phyloP scores from a whole-genome alignment of 768 basidiomycete species.

The Phlegmacium glaucopus region DNA sequence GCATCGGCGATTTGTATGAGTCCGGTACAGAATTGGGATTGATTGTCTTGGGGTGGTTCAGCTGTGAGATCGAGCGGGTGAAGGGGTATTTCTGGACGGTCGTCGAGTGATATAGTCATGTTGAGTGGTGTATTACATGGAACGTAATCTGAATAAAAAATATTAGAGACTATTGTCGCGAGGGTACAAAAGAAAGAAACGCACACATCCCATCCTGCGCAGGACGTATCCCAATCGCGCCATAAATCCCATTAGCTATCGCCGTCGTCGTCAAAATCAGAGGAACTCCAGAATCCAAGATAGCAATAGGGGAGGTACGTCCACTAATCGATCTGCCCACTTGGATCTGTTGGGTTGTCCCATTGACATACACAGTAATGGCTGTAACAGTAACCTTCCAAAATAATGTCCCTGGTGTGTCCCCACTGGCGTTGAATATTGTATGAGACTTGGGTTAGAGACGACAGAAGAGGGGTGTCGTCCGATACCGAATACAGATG shows the following conservation, averaged over 20 bases:
- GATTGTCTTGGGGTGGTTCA: slow-evolving; percentile 39
- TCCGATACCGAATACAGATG: slow-evolving; percentile 67
- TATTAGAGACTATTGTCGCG: not conserved
- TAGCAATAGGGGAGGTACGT: slow-evolving; percentile 50
- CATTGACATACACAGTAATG: slow-evolving; percentile 60
- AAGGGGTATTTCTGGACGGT: slow-evolving; percentile 51
- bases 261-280: slow-evolving; percentile 55
- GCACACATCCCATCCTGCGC: slow-evolving; percentile 60
- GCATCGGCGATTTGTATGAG: slow-evolving; percentile 59
- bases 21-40: slow-evolving; percentile 53
- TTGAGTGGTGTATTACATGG: slow-evolving; percentile 71
- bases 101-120: slow-evolving; percentile 60
- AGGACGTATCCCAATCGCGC: slow-evolving; percentile 62
- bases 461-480: slow-evolving; percentile 54
- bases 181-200: slow-evolving; percentile 20
- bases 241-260: slow-evolving; percentile 79
- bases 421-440: slow-evolving; percentile 47
- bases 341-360: slow-evolving; percentile 33
- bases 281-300: slow-evolving; percentile 73
- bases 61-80: slow-evolving; percentile 76
- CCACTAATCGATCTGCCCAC: slow-evolving; percentile 42
- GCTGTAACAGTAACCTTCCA: slow-evolving; percentile 62
- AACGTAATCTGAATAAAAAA: slow-evolving; percentile 56
- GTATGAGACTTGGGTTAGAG: slow-evolving; percentile 46
- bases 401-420: slow-evolving; percentile 40